phyloP scores from a whole-genome alignment of 164 flowering plant genomes.

The Malania oleifera region DNA sequence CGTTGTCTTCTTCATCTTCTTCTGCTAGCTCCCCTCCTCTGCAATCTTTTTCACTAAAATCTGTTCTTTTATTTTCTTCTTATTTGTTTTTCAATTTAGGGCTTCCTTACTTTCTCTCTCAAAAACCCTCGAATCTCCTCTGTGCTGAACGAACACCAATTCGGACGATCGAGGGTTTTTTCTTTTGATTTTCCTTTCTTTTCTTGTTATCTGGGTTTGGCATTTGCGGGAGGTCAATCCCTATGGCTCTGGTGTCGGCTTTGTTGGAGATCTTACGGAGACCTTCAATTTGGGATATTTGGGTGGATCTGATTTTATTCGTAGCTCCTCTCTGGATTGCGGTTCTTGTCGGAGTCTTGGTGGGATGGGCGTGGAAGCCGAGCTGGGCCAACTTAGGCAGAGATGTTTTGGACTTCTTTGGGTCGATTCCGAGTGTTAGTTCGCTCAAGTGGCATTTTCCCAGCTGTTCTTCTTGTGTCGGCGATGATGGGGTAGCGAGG shows the following conservation, averaged over 20 bases:
- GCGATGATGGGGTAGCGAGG: constrained; percentile 30
- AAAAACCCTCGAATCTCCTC: constrained; percentile 32
- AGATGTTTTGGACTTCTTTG: constrained; percentile 20
- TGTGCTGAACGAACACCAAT: constrained; percentile 20
- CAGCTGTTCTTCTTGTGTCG: constrained; percentile 34
- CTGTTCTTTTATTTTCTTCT: constrained; percentile 2
- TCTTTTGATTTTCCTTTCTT: background rate
- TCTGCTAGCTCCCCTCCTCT: background rate
- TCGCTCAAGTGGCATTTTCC: constrained; percentile 47
- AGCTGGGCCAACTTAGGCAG: constrained; percentile 54
- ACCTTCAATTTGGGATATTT: constrained; percentile 40
- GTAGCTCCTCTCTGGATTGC: constrained; percentile 65
- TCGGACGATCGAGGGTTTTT: constrained; percentile 44
- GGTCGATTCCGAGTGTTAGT: constrained; percentile 32
- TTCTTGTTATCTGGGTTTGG: background rate
- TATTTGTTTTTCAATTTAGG: background rate
- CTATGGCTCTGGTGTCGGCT: constrained; percentile 42
- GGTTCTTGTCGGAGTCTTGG: constrained; percentile 56
- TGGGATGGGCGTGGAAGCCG: constrained; percentile 91
- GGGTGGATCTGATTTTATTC: constrained; percentile 39
- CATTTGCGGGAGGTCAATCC: background rate
- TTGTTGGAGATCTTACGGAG: constrained; percentile 44
- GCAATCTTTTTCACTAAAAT: background rate
- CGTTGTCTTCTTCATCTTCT: background rate
- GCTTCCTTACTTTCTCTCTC: background rate